Base-by-base conservation (phyloP, 192 early-diverging fungal species). In the Umbelopsis vinacea region DNA sequence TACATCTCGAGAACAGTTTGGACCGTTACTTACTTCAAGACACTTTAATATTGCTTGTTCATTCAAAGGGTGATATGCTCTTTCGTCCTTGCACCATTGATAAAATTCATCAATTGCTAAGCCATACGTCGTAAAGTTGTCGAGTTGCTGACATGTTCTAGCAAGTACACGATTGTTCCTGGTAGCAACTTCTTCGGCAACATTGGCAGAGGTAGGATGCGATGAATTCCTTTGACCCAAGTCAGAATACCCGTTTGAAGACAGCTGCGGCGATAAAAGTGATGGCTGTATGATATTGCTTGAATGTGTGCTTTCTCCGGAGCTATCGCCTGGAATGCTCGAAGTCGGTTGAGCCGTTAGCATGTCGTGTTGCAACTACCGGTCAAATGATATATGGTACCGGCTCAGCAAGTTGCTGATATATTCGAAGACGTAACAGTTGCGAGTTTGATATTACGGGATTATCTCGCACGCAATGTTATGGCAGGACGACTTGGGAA, bases 31-130 rank as follows among this genome's bases (percentile, higher is more conserved):
- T 52, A 70, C 69, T 45, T 70, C 53, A 19, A 70, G 35, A 52
- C 69, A 70, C 0, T 53, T 15, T 14, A 53, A 70, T 52, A 70
- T 50, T 4, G 50, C 69, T 26, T 70, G 26, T 15, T 70, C 69
- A 52, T 70, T 70, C 26, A 50, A 53, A 10, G 48, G 69, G 14
- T 70, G 48, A 35, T 70, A 70, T 35, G 69, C 69, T 43, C 69
- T 15, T 23, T 38, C 35, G 48, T 70, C 69, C n/a, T 37, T 47
- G 24, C 69, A 70, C 69, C 69, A 70, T 21, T 50, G 26, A 35
- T 70, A 54, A 7, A 70, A 52, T 12, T 70, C 69, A n/a, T 70
- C 69, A 33, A 50, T 53, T 40, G 69, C 69, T 35, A 46, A 46
- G 4, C 69, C 69, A 33, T 70, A 70, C 6, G 69, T 70, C 6